Evolutionary conservation across 345 rosid species (phyloP).

Genomic region (Eucalyptus regnans): DNA sequence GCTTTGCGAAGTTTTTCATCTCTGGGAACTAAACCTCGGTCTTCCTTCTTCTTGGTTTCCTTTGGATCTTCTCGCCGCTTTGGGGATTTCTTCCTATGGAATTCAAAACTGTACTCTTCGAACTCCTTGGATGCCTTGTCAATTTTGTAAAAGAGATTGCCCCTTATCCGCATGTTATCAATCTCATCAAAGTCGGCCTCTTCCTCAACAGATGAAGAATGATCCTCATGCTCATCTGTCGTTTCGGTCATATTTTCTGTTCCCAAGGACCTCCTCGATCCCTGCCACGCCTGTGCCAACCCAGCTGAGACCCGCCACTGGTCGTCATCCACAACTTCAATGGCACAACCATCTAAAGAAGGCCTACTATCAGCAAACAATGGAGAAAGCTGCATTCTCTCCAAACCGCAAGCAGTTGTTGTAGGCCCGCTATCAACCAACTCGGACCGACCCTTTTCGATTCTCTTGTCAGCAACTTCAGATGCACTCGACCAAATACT

Average conservation of each 20-base stretch:
- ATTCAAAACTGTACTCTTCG: constrained; percentile 64
- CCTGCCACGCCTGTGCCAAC: constrained; percentile 39
- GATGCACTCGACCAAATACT: background rate
- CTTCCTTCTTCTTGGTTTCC: constrained; percentile 15
- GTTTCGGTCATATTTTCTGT: background rate
- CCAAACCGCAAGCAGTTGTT: background rate
- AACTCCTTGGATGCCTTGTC: constrained; percentile 72
- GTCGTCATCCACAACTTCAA: constrained; percentile 70
- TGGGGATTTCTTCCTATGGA: constrained; percentile 47
- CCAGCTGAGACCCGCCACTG: constrained; percentile 63
- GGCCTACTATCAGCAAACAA: constrained; percentile 8
- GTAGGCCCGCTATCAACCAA: background rate
- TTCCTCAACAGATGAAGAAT: background rate
- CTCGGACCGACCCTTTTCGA: background rate
- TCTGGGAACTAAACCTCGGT: background rate
- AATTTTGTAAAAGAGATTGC: constrained; percentile 73
- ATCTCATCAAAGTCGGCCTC: constrained; percentile 54
- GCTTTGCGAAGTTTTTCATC: constrained; percentile 1
- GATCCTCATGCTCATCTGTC: background rate
- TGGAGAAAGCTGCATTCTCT: constrained; percentile 15
- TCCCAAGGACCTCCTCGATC: constrained; percentile 1
- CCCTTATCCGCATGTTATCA: constrained; percentile 69
- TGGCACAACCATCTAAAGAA: constrained; percentile 8
- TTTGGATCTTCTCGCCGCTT: constrained; percentile 19
- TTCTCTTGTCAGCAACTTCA: background rate